Conservation (phyloP, 2,329 filamentous ascomycete species). For the Triangularia setosa region DNA sequence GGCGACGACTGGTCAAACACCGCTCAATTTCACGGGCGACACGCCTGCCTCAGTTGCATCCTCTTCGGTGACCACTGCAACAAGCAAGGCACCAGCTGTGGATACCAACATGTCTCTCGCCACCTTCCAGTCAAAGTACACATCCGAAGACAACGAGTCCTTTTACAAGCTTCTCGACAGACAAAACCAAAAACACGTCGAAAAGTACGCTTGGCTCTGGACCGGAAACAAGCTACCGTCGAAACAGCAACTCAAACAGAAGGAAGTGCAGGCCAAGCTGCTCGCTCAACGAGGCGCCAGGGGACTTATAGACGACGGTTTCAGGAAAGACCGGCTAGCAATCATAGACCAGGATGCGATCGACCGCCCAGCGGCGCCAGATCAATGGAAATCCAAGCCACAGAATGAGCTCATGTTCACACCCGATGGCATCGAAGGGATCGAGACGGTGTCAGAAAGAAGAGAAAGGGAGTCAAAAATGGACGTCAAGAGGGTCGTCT, state of each 20-base stretch:
- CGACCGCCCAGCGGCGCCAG: constrained; percentile 71
- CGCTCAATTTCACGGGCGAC: constrained; percentile 64
- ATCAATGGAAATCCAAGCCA: constrained; percentile 70
- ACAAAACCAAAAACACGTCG: constrained; percentile 78
- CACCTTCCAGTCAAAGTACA: constrained; percentile 88
- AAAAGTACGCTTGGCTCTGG: constrained; percentile 89
- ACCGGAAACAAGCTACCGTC: constrained; percentile 78
- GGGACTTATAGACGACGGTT: constrained; percentile 52
- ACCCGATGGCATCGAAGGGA: constrained; percentile 61
- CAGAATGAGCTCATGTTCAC: constrained; percentile 86
- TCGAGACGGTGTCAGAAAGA: constrained; percentile 61
- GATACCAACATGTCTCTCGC: constrained; percentile 78
- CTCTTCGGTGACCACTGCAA: constrained; percentile 34
- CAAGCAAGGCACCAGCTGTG: constrained; percentile 38
- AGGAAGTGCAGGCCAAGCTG: constrained; percentile 52
- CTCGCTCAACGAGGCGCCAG: constrained; percentile 11
- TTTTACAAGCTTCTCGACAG: constrained; percentile 90
- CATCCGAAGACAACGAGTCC: constrained; percentile 95
- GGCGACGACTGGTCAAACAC: constrained; percentile 50
- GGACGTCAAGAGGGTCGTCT: constrained; percentile 71
- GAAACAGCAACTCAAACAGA: constrained; percentile 71
- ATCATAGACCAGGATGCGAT: constrained; percentile 61
- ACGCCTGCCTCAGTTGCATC: constrained; percentile 59
- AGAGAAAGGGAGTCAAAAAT: constrained; percentile 69
- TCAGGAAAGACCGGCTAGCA: constrained; percentile 54